Conservation (phyloP, 768 basidiomycete genomes). For the Lepiota brunneoincarnata region DNA sequence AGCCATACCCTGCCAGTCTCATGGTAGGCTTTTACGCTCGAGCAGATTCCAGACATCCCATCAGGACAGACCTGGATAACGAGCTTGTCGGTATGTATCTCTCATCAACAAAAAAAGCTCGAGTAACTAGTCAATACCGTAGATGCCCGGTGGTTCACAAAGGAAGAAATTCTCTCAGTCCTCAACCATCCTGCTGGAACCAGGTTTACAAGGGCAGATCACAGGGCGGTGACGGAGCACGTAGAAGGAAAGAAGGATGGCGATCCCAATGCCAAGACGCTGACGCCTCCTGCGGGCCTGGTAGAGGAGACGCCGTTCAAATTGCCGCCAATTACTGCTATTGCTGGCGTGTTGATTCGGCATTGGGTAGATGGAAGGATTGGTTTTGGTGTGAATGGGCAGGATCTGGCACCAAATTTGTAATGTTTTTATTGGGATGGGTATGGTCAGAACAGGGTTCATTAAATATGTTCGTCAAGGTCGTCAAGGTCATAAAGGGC, state of each 20-base stretch:
- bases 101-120: background rate
- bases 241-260: slow-evolving; percentile 31
- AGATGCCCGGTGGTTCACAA: slow-evolving; percentile 92
- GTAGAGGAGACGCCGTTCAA: slow-evolving; percentile 55
- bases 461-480: background rate
- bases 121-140: background rate
- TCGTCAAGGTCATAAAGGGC: background rate
- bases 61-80: slow-evolving; percentile 88
- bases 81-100: slow-evolving; percentile 80
- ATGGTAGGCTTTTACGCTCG: slow-evolving; percentile 90
- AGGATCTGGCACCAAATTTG: background rate
- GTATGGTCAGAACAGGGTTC: background rate
- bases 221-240: slow-evolving; percentile 44
- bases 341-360: slow-evolving; percentile 82
- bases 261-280: slow-evolving; percentile 18
- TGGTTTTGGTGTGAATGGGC: slow-evolving; percentile 21
- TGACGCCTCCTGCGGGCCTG: slow-evolving; percentile 21
- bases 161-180: slow-evolving; percentile 64
- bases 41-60: slow-evolving; percentile 68
- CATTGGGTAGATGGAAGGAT: slow-evolving; percentile 74
- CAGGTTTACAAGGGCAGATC: slow-evolving; percentile 43
- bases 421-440: background rate
- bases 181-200: slow-evolving; percentile 56
- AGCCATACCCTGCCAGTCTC: slow-evolving; percentile 89
- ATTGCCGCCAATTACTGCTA: slow-evolving; percentile 73